Conservation (phyloP, 164 flowering plant genomes). For the Platanus orientalis region DNA sequence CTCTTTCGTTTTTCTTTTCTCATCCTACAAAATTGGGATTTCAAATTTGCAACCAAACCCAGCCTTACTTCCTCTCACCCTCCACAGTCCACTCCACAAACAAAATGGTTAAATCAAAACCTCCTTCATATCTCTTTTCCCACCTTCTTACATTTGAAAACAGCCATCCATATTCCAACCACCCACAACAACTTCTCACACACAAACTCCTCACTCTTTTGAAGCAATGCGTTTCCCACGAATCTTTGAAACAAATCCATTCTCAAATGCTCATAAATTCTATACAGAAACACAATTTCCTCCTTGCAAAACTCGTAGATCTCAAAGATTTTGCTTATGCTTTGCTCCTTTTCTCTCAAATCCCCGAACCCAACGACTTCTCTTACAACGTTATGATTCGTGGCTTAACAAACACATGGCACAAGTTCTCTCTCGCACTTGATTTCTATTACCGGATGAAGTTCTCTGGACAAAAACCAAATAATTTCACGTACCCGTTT, state of each 20-base stretch:
- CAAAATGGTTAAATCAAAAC: background rate
- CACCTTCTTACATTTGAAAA: background rate
- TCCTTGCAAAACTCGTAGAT: background rate
- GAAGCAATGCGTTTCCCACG: background rate
- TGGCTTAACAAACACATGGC: background rate
- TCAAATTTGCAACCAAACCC: too few species aligned
- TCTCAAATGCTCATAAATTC: background rate
- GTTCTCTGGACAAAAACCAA: too few species aligned
- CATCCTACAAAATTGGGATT: too few species aligned
- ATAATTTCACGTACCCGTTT: too few species aligned
- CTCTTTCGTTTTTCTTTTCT: too few species aligned
- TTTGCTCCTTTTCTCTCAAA: background rate
- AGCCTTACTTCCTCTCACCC: too few species aligned
- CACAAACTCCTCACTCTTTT: background rate
- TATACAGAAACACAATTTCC: background rate
- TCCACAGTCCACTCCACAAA: too few species aligned
- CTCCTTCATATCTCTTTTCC: background rate
- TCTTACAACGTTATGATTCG: background rate
- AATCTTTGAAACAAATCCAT: conserved; percentile 1
- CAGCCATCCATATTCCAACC: background rate
- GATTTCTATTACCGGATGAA: too few species aligned
- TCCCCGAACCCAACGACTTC: background rate
- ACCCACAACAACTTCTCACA: background rate
- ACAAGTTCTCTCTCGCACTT: too few species aligned
- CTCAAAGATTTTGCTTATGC: background rate